Percentiles rank a stretch among this genome's conserved stretches.
phyloP scores from a whole-genome alignment of 192 early-diverging fungal genomes.

The Podila epicladia region DNA sequence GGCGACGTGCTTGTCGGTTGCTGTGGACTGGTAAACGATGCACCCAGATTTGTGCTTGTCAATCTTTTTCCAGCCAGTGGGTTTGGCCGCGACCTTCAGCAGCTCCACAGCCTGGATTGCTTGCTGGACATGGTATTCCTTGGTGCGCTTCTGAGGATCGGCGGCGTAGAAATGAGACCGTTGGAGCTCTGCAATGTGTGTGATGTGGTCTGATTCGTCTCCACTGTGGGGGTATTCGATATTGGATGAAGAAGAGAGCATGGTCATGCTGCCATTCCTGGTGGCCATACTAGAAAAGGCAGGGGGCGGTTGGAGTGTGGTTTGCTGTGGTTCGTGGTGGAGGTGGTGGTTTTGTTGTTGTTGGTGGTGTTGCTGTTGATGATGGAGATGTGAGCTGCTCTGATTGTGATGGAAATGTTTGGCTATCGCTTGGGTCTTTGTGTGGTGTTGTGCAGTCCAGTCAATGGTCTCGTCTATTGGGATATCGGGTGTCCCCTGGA shows the following conservation, averaged over 20 bases:
- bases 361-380: not conserved
- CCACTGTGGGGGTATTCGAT: constrained; percentile 19
- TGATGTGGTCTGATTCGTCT: constrained; percentile 35
- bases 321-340: constrained; percentile 2
- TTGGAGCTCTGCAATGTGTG: constrained; percentile 11
- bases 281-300: not conserved
- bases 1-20: constrained; percentile 58
- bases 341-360: not conserved
- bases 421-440: not conserved
- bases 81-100: constrained; percentile 54
- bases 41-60: constrained; percentile 62
- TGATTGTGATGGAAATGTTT: not conserved
- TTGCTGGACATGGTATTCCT: constrained; percentile 57
- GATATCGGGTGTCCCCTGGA: constrained; percentile 15
- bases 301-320: not conserved
- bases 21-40: constrained; percentile 59
- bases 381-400: constrained; percentile 1
- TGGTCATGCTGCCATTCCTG: not conserved
- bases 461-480: constrained; percentile 24
- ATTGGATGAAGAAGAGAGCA: constrained; percentile 2
- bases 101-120: constrained; percentile 57
- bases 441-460: constrained; percentile 41
- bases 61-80: constrained; percentile 62
- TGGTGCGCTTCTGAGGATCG: constrained; percentile 44
- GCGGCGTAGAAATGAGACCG: constrained; percentile 23